Evolutionary conservation across 192 early-diverging fungal species (phyloP), one percentile per base, ranked within the genome.

Genomic region (Backusella tuberculispora): DNA sequence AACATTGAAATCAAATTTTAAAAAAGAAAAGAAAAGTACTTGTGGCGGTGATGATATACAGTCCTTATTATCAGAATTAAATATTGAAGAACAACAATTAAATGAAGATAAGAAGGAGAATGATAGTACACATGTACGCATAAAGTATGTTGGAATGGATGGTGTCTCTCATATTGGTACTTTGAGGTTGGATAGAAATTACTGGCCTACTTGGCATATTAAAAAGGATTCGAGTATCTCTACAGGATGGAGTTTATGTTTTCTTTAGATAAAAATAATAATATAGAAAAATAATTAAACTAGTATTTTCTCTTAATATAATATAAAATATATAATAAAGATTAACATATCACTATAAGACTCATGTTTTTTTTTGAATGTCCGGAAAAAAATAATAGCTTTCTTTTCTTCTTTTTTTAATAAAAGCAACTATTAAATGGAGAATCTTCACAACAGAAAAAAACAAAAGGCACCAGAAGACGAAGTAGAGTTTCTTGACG

Each of bases 191-290:
- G 92, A 92, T 82, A 81, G 83, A 46, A 88, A 91, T 68, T 93
- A 91, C 75, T 93, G 92, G 92, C 86, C 87, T 0, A 87, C 91
- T 0, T 90, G 90, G 81, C 83, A 91, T 77, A 74, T 79, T 42
- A 34, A 44, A 26, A 69, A 70, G 17, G 73, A 75, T 41, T 6
- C 53, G 14, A 47, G 17, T 13, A 29, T 60, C n/a, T 40, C 68
- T n/a, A 66, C 60, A 44, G 78, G 78, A 2, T 79, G 78, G 78
- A 60, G 21, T 12, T 24, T 60, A 26, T 10, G 21, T 19, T 60
- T 60, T 60, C 53, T 60, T 60, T 60, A 60, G 24, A 24, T 24
- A 60, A 19, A 19, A 26, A 53, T 24, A 60, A 19, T 26, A 26
- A 10, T 26, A 24, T 60, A 60, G 53, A 60, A 19, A 13, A 13